Evolutionary conservation across 768 basidiomycete species (phyloP).

Genomic region (Pleurotus djamor): DNA sequence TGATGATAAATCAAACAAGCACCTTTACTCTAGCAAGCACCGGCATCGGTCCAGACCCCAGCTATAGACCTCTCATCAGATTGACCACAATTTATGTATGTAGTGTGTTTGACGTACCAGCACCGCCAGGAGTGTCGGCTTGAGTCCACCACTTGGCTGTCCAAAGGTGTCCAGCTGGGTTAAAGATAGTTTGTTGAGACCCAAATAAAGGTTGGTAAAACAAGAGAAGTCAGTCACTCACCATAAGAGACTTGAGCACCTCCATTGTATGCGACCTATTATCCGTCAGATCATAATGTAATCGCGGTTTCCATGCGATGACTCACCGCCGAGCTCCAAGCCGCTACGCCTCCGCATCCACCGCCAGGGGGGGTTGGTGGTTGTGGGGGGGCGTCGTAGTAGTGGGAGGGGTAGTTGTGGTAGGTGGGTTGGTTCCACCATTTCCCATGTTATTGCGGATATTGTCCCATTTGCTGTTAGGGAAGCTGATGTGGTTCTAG

Average conservation of each 20-base stretch:
- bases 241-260: constrained; percentile 45
- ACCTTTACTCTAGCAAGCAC: constrained; percentile 38
- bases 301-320: background rate
- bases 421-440: constrained; percentile 8
- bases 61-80: constrained; percentile 22
- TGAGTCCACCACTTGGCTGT: constrained; percentile 65
- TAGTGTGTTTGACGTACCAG: constrained; percentile 32
- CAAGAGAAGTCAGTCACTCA: constrained; percentile 17
- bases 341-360: constrained; percentile 37
- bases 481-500: constrained; percentile 67
- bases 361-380: constrained; percentile 24
- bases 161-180: constrained; percentile 49
- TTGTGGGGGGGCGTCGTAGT: constrained; percentile 13
- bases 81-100: background rate
- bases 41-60: constrained; percentile 53
- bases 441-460: constrained; percentile 60
- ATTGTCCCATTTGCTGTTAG: constrained; percentile 71
- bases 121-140: constrained; percentile 51
- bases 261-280: constrained; percentile 41
- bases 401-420: constrained; percentile 19
- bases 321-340: constrained; percentile 46
- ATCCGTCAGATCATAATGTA: background rate
- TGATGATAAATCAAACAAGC: no score
- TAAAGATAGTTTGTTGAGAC: background rate
- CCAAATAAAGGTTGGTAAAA: background rate